Base-by-base conservation (phyloP, 2,329 filamentous ascomycete species). In the Alternaria viburni region DNA sequence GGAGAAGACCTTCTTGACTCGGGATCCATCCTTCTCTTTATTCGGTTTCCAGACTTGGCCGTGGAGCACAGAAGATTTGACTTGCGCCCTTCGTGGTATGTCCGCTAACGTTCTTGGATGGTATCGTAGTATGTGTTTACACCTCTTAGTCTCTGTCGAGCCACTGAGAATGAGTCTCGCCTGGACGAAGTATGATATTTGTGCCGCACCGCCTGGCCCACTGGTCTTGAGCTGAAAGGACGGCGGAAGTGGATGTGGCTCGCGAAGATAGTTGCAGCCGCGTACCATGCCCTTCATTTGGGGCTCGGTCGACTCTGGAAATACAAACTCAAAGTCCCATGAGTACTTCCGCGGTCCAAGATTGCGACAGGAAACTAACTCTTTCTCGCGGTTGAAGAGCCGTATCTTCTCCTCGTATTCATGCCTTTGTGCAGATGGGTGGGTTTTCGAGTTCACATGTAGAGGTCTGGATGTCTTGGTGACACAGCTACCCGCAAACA, bases 311-410 rank as follows among this genome's bases (percentile, higher is more conserved):
- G 59, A 59, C 5, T 72, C 67, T 19, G 77, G 77, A 50, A 80
- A 78, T 13, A 66, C 66, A 65, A 79, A 80, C n/a, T 76, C 73
- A 59, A 80, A 80, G 2, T 68, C 54, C 76, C 77, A 79, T 9
- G 67, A 72, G 25, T 77, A 71, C 44, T 79, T 77, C 26, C 72
- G 73, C 13, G 72, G 55, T n/a, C 44, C 57, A 11, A 77, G 61
- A 15, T 57, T 68, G 5, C 65, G 62, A n/a, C 55, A 59, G 6
- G 69, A 57, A 13, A 74, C 59, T 1, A 79, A 30, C 11, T 68
- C 61, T 36, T 72, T 69, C 55, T 77, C 75, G 41, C 69, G 62
- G 23, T 68, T 69, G 69, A 79, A 80, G 13, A 79, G 68, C 5
- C 67, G 58, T 30, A 76, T 69, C 26, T 67, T 68, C 58, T 78